Conservation (phyloP, 2,329 filamentous ascomycete species). For the Lachnellula arida region DNA sequence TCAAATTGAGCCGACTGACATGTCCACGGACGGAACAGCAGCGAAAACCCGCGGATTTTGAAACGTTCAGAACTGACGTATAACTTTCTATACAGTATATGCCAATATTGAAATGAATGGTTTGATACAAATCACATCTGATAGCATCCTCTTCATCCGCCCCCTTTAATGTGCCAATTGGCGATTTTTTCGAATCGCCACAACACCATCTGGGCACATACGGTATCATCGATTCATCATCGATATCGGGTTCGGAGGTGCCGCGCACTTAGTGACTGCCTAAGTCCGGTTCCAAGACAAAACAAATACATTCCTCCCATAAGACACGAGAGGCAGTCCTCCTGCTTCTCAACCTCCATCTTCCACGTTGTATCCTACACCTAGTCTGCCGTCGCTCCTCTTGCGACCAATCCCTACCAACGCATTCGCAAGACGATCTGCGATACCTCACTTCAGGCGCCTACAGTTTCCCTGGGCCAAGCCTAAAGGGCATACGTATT, state of each 20-base stretch:
- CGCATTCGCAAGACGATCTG: conserved; percentile 25
- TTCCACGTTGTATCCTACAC: conserved; percentile 34
- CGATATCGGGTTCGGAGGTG: not conserved
- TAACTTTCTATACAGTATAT: not conserved
- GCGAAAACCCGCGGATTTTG: not conserved
- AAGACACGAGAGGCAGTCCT: conserved; percentile 19
- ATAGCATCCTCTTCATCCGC: not conserved
- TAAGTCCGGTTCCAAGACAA: conserved; percentile 19
- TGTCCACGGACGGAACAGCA: not conserved
- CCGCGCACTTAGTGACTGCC: conserved; percentile 1
- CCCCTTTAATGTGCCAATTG: not conserved
- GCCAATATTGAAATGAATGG: not conserved
- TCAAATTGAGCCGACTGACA: not conserved
- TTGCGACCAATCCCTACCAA: conserved; percentile 29
- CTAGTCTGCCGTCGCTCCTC: conserved; percentile 30
- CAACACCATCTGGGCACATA: not conserved
- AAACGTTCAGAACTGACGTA: not conserved
- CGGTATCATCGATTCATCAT: conserved; percentile 1
- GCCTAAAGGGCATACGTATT: conserved; percentile 21
- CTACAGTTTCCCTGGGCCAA: conserved; percentile 26
- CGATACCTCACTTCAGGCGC: conserved; percentile 21
- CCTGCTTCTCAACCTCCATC: conserved; percentile 20
- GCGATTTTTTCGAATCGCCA: not conserved
- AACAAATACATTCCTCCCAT: conserved; percentile 2
- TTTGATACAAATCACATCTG: not conserved